Evolutionary conservation across 1,284 basidiomycete species (phyloP), one percentile per base, ranked within the genome.

Genomic region (Leccinum cinnamomeum): DNA sequence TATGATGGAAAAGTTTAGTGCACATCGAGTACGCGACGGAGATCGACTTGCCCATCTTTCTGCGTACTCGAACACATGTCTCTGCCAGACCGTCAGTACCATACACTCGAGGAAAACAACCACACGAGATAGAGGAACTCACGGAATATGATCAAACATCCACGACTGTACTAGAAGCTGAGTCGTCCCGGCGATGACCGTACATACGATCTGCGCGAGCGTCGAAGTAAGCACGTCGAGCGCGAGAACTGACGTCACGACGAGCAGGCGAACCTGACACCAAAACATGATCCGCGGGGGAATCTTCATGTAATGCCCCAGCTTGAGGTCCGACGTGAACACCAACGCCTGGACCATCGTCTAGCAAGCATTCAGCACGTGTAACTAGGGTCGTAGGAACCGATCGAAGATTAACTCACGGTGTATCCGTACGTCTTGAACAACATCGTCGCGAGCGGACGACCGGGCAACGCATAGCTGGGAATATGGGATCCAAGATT

Each of bases 251-350:
- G 50, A 25, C 16, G 14, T 16, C 25, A 5, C 25, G 25, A 53
- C 25, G 25, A 11, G 25, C 3, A 2, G 20, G 3, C 69, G 8
- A n/a, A 73, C 67, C 67, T 84, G 82, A 57, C 68, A 74, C 62
- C 69, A 71, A 68, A 83, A 83, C 72, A 81, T 79, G 3, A 73
- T 65, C 23, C 81, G 78, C 5, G 83, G 83, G 0, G 81, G 78
- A 16, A 84, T 70, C 70, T 85, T 85, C 77, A 82, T 83, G 65
- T 84, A 83, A 65, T 82, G 79, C 4, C 77, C 81, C 11, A 82
- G 75, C 68, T 82, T 83, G 53, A 78, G 72, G 59, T 85, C 82
- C 1, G 73, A 67, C 2, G 79, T 70, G 65, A 82, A 84, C 5
- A 67, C 66, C n/a, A 82, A 60, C 0, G 79, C 81, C 65, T 81